These are phyloP conservation scores for Trifolium dubium DNA, from an alignment of 306 rosid species.

Conservation along the genomic window DNA sequence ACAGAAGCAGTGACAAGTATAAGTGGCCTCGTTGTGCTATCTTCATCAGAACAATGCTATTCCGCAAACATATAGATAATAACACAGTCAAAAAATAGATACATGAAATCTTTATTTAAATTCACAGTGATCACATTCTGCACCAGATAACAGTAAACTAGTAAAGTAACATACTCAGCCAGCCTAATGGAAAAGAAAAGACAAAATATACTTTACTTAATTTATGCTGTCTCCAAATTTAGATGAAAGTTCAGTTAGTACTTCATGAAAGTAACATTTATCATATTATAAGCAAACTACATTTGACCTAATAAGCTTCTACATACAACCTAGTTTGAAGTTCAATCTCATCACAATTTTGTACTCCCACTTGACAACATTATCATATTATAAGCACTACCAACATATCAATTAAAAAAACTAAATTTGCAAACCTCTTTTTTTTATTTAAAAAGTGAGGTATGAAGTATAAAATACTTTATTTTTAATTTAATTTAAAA, in stretches of 20 bases:
- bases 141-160: conserved; percentile 31
- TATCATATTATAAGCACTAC: conserved; percentile 7
- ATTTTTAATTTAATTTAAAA: too few relatives aligned
- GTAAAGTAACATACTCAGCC: conserved; percentile 7
- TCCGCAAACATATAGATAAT: conserved; percentile 36
- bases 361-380: conserved; percentile 11
- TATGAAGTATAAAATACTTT: too few relatives aligned
- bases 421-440: too few relatives aligned
- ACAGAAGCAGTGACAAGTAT: conserved; percentile 91
- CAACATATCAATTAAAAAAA: neutral
- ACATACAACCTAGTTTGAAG: conserved; percentile 21
- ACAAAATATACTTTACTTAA: conserved; percentile 10
- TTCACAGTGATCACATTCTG: neutral
- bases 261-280: neutral
- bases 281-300: conserved; percentile 25
- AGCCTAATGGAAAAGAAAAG: conserved; percentile 25
- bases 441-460: too few relatives aligned
- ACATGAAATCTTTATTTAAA: conserved; percentile 13
- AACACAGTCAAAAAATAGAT: conserved; percentile 16
- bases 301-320: conserved; percentile 18
- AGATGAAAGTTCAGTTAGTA: conserved; percentile 12
- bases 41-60: conserved; percentile 88
- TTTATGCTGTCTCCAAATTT: conserved; percentile 4
- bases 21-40: conserved; percentile 85
- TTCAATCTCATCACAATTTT: neutral